Evolutionary conservation across 768 basidiomycete species (phyloP), one percentile per base, ranked within the genome.

Genomic region (Russula compacta): DNA sequence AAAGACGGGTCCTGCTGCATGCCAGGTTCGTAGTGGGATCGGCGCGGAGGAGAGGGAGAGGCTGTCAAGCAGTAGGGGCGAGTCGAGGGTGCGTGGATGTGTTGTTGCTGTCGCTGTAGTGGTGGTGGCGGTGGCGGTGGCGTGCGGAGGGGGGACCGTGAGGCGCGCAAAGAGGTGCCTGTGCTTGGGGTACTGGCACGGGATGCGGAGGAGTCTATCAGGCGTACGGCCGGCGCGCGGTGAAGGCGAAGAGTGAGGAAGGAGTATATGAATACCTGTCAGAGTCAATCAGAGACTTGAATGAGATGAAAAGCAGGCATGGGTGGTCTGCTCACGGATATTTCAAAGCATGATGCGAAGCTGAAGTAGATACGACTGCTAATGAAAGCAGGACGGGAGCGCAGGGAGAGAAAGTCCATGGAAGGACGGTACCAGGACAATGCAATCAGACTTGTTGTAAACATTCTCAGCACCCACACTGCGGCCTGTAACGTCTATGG

Each of bases 221-320:
- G 81, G 47, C 86, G 84, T 53, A 92, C 83, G 2, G 81, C 68
- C 10, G 89, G 87, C 1, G 89, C 86, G 17, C 80, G 83, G 60
- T 85, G 84, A 6, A 90, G 70, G 40, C 79, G 82, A 38, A 92
- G 75, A 15, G 81, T 75, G 52, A 78, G 73, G 59, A 76, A 79
- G 4, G 85, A 88, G 36, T 74, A 69, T 11, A 75, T 65, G 56
- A 81, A 73, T 47, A 80, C 74, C 89, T 90, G 63, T 4, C 29
- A 19, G 53, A 17, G 15, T n/a, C n/a, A 19, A 42, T 54, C 32
- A 15, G 49, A 50, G 47, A 56, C 10, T 36, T 24, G 51, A 1
- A 29, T 21, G n/a, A 42, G 15, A 56, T 21, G n/a, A 42, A 14
- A 56, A 10, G 4, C 15, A 29, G 24, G 24, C 24, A 29, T 32